Evolutionary conservation across 148 eudicot species (phyloP), one percentile per base, ranked within the genome.

Genomic region (Cornus kousa): DNA sequence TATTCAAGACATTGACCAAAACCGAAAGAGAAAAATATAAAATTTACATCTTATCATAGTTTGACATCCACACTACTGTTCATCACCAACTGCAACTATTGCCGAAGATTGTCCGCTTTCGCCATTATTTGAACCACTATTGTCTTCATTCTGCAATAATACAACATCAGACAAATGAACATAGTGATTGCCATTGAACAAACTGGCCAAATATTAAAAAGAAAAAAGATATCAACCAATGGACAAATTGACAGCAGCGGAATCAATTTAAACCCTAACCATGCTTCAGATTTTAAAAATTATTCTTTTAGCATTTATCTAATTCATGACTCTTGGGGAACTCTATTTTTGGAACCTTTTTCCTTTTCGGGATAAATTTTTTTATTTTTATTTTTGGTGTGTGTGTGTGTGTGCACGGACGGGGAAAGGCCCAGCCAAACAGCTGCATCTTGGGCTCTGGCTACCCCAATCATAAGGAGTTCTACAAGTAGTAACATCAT

Each of bases 91-190:
- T 0, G 40, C 66, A 16, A 73, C 24, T 35, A 73, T 28, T 24
- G 75, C 75, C 9, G 40, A 6, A 9, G 75, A 73, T 31, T 73
- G 40, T 46, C 39, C 75, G 3, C 19, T 28, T 22, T 28, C 32
- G 23, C 75, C 65, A 7, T 73, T 66, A 28, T 28, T 64, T 7
- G 75, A 23, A 31, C 17, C 40, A 24, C 31, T 5, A 31, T 46
- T 22, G 23, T 53, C 65, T 19, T 31, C 43, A 31, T 28, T 55
- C 75, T 73, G 75, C 75, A 73, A 55, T 17, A 62, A n/a, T 20
- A 62, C 66, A 19, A 62, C 62, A 62, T 62, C 66, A 62, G 2
- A 20, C 14, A 62, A 62, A 17, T 17, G 23, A 62, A n/a, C 22
- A 62, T 62, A 62, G 23, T 62, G 23, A 17, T 16, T 16, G 19